Conservation (phyloP, 192 early-diverging fungal genomes). For the Polychytrium aggregatum region DNA sequence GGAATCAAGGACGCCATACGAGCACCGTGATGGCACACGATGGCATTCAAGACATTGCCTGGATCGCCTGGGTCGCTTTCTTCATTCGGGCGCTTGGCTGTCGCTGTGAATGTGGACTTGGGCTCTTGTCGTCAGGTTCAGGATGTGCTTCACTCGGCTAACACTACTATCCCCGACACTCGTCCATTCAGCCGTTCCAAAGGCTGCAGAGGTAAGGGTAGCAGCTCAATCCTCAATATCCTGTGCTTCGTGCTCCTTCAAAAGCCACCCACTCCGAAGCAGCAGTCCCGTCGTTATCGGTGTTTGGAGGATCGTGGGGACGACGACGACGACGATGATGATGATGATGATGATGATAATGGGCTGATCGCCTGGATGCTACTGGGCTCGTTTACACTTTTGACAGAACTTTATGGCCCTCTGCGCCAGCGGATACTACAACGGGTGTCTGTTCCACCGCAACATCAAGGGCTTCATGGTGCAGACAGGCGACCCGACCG, state of each 20-base stretch:
- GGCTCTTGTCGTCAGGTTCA: too few relatives aligned
- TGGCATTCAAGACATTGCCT: neutral
- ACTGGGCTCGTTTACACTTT: neutral
- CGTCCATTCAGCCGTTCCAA: conserved; percentile 34
- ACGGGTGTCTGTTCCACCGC: conserved; percentile 71
- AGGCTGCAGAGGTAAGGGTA: conserved; percentile 54
- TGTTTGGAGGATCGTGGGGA: neutral
- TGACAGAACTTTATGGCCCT: conserved; percentile 86
- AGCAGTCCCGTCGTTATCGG: neutral
- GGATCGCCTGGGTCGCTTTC: neutral
- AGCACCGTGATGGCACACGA: neutral
- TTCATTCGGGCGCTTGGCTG: too few relatives aligned
- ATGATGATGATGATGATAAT: too few relatives aligned
- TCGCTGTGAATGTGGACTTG: too few relatives aligned
- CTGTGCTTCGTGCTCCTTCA: neutral
- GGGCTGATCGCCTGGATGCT: too few relatives aligned
- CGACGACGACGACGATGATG: neutral
- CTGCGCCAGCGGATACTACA: conserved; percentile 90
- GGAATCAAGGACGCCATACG: neutral
- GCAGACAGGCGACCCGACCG: conserved; percentile 44
- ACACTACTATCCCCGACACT: too few relatives aligned
- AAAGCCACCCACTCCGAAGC: neutral
- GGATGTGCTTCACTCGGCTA: too few relatives aligned
- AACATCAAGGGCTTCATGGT: conserved; percentile 45
- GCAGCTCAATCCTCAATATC: neutral